A percentile compares a stretch with the other conserved stretches of the same genome.
Conservation (phyloP, 2,329 filamentous ascomycete species). For the Dactylonectria estremocensis region DNA sequence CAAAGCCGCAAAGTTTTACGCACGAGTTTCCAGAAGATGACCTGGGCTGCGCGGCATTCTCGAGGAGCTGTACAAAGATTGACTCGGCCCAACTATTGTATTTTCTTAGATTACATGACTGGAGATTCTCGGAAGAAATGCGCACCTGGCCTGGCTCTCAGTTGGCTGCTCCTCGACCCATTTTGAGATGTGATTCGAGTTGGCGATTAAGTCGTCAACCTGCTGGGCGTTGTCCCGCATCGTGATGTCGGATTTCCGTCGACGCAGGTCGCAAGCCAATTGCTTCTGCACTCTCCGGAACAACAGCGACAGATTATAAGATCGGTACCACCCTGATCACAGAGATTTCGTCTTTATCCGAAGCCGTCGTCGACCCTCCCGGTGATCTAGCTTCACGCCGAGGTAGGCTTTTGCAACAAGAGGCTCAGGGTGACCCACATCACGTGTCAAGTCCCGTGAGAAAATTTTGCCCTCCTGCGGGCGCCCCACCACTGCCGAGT, state of each 20-base stretch:
- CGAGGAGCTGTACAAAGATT: constrained; percentile 65
- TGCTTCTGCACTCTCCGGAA: constrained; percentile 11
- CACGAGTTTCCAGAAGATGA: constrained; percentile 70
- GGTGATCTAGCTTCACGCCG: constrained; percentile 10
- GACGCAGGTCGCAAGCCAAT: not conserved
- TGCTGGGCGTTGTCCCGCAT: constrained; percentile 48
- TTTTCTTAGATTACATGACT: constrained; percentile 46
- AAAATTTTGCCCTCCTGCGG: constrained; percentile 54
- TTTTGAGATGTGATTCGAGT: constrained; percentile 55
- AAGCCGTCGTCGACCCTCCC: constrained; percentile 30
- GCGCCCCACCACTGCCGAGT: constrained; percentile 45
- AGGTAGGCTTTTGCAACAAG: constrained; percentile 31
- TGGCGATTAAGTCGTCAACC: constrained; percentile 53
- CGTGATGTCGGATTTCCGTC: constrained; percentile 21
- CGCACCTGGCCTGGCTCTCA: constrained; percentile 56
- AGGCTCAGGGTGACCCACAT: constrained; percentile 12
- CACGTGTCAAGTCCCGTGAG: constrained; percentile 55
- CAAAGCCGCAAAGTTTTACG: constrained; percentile 73
- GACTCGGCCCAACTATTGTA: constrained; percentile 52
- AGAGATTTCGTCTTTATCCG: constrained; percentile 17
- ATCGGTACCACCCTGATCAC: not conserved
- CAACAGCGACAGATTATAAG: not conserved
- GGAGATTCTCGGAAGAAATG: constrained; percentile 32
- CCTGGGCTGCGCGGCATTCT: constrained; percentile 67
- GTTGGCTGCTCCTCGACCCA: constrained; percentile 61